Base-by-base conservation (phyloP, 805 yeast species). In the Yarrowia sp. region DNA sequence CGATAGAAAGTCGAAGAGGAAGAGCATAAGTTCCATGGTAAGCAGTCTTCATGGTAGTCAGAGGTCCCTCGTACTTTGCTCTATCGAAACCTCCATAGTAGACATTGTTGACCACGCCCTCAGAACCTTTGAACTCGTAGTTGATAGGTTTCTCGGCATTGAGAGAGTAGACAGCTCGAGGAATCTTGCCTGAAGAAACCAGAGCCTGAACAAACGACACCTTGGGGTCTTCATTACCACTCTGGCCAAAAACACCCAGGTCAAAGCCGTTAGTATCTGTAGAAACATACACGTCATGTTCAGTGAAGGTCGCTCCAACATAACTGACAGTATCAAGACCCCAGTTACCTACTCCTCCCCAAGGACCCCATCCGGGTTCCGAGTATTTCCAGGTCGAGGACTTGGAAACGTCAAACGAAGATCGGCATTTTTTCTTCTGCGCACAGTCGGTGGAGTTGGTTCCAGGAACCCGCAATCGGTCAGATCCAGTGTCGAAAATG, bases 1-100 rank as follows among this genome's bases (percentile, higher is more conserved):
- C n/a, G 18, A 44, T 28, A 35, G 50, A 28, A 7, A 44, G 18
- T 3, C 50, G 35, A 14, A 44, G 50, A 44, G 50, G 50, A 33
- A 44, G n/a, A 35, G 50, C 50, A 17, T 44, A 44, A 5, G 35
- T 35, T 14, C 35, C 35, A 14, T 44, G 50, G 11, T 28, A 17
- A 17, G 22, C 35, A 6, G 9, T 8, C 50, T 44, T 44, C 17
- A 44, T 14, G 18, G 50, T 44, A 11, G 50, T 44, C 9, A 44
- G 50, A 14, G 50, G 50, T 11, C 50, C 50, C 50, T 44, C 50
- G 17, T 44, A 44, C 50, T 44, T 44, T 17, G 50, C 50, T n/a
- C 50, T 33, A 10, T 44, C 50, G n/a, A 44, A 44, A 15, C 50
- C 50, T 3, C 50, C 50, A 11, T 44, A 44, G 50, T 44, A 44